Base-by-base conservation (phyloP, 768 basidiomycete genomes). In the Sistotremastrum suecicum region DNA sequence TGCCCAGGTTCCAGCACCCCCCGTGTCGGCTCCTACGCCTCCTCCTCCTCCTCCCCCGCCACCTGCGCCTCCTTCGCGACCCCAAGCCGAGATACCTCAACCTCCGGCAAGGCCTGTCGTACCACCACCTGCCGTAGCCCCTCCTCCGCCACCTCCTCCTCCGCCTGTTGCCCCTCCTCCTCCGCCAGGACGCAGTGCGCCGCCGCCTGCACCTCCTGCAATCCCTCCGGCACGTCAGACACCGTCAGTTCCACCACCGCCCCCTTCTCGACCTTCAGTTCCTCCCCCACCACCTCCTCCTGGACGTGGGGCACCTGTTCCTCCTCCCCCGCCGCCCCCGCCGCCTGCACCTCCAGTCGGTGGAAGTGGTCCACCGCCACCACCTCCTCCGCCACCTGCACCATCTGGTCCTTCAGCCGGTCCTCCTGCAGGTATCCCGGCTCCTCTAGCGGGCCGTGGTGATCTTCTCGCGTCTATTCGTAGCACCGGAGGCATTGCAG, bases 391-490 rank as follows among this genome's bases (percentile, higher is more conserved):
- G 0, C 71, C 75, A 3, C 66, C 72, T 1, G 58, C 63, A 4
- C 51, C 60, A 3, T 42, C 48, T 5, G 55, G 53, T 9, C 56
- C 46, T 7, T 11, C 46, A 34, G 54, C 44, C 2, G 45, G 64
- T 5, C 45, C 62, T 1, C 54, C 60, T 9, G 55, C 63, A 7
- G 54, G 53, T 5, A 51, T 77, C 1, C 71, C 78, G 4, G 56
- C 79, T 7, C 59, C 76, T 5, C 74, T 72, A 52, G 68, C 77
- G 11, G 84, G 75, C 4, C 74, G 86, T 28, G 61, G 56, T 31
- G 79, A 78, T 39, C 66, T 94, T 2, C 66, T 92, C 37, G 80
- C 78, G 0, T 81, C 80, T 8, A 92, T 94, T 50, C 82, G 83
- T 63, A 86, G 85, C 35, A 80, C 20, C 20, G 20, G 78, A 56